Conservation (phyloP, 768 basidiomycete genomes). For the Coprinopsis marcescibilis region DNA sequence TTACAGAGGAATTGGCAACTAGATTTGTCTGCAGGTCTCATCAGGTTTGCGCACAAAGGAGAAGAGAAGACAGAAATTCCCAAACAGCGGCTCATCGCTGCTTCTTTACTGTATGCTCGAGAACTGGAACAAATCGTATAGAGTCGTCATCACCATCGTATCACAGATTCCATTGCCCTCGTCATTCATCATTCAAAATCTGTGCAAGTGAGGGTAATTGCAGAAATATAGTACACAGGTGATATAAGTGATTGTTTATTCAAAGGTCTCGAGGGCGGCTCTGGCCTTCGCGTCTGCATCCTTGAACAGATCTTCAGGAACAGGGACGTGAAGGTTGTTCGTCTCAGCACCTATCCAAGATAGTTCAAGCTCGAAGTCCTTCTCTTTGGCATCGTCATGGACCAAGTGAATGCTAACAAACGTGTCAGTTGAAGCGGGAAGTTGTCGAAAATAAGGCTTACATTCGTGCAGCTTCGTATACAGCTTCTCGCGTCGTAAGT, state of each 20-base stretch:
- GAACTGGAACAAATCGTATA: conserved; percentile 91
- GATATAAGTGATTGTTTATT: conserved; percentile 24
- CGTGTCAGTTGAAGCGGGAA: background rate
- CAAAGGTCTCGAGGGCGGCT: conserved; percentile 66
- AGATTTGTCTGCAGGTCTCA: conserved; percentile 58
- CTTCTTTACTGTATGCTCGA: conserved; percentile 74
- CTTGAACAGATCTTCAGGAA: conserved; percentile 77
- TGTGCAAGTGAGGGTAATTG: background rate
- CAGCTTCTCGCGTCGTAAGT: conserved; percentile 77
- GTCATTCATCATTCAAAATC: background rate
- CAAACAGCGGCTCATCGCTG: conserved; percentile 74
- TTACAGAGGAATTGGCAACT: conserved; percentile 80
- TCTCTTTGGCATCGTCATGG: conserved; percentile 97
- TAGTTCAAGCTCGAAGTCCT: conserved; percentile 96
- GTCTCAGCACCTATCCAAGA: conserved; percentile 93
- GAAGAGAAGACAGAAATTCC: conserved; percentile 85
- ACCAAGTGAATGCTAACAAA: conserved; percentile 83
- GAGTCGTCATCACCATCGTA: conserved; percentile 22
- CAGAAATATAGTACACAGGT: conserved; percentile 13
- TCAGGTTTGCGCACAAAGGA: conserved; percentile 75
- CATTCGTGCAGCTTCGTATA: conserved; percentile 93
- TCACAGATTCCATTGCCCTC: background rate
- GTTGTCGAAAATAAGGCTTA: conserved; percentile 32
- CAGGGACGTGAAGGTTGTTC: conserved; percentile 68
- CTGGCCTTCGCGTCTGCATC: conserved; percentile 89